A percentile compares a stretch with the other conserved stretches of the same genome.
Evolutionary conservation across 2,329 filamentous ascomycete genomes (phyloP).

Genomic region (Arthrobotrys entomopaga): DNA sequence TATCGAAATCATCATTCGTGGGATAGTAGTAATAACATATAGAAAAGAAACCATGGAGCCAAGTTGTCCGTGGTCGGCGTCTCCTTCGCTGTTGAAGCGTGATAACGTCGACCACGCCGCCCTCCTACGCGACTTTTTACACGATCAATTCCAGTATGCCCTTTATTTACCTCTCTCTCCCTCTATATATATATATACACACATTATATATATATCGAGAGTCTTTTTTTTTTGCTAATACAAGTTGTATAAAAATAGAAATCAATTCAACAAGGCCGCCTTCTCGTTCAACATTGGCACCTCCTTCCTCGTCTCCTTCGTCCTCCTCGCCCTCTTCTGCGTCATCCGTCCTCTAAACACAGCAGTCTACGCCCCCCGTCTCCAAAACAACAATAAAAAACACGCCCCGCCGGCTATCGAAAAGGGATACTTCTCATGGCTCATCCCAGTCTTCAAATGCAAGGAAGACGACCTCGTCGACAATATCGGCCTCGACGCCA

Average conservation of each 20-base stretch:
- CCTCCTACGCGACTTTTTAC: conserved; percentile 25
- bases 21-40: background rate
- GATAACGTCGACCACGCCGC: conserved; percentile 13
- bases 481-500: conserved; percentile 90
- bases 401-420: conserved; percentile 87
- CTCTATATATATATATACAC: background rate
- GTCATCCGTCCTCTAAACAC: conserved; percentile 89
- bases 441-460: conserved; percentile 79
- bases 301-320: conserved; percentile 77
- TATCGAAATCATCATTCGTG: background rate
- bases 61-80: conserved; percentile 45
- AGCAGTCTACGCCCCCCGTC: conserved; percentile 90
- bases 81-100: conserved; percentile 31
- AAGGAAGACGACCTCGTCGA: conserved; percentile 80
- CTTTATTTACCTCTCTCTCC: background rate
- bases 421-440: conserved; percentile 88
- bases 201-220: background rate
- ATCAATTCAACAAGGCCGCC: conserved; percentile 66
- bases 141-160: conserved; percentile 38
- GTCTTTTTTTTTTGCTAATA: background rate
- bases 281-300: conserved; percentile 82
- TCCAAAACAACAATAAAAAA: conserved; percentile 90
- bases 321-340: conserved; percentile 84
- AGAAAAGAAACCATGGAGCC: conserved; percentile 23
- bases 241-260: conserved; percentile 61